Evolutionary conservation across 129 eudicot species (phyloP).

Genomic region (Helianthus tuberosus): DNA sequence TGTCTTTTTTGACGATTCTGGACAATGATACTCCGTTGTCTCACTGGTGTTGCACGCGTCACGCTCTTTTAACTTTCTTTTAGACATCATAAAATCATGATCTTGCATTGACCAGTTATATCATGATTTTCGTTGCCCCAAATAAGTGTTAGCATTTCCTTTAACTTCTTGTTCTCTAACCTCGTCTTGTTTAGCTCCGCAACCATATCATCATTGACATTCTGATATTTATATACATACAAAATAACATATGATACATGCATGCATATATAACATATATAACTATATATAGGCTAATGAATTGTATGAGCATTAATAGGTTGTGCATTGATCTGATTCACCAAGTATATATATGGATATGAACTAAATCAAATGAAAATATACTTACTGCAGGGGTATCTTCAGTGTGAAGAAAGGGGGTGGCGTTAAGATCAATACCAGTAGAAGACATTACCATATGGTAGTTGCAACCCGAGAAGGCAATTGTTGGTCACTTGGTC

Average conservation of each 20-base stretch:
- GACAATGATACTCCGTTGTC: neutral
- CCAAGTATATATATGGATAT: too few relatives aligned
- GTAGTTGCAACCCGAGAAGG: neutral
- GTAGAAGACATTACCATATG: neutral
- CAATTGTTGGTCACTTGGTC: neutral
- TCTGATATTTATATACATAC: neutral
- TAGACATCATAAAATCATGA: neutral
- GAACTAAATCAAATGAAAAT: neutral
- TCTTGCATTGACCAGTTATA: neutral
- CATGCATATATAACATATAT: neutral
- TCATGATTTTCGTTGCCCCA: conserved; percentile 38
- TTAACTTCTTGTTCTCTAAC: conserved; percentile 57
- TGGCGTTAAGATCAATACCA: conserved; percentile 35
- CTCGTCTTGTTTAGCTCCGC: conserved; percentile 35
- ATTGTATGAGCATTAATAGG: too few relatives aligned
- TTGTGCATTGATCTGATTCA: too few relatives aligned
- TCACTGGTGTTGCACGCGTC: conserved; percentile 17
- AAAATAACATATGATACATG: neutral
- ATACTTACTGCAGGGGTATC: conserved; percentile 22
- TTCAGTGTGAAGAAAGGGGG: conserved; percentile 19
- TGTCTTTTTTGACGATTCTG: conserved; percentile 21
- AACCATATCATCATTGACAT: neutral
- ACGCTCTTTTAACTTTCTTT: conserved; percentile 32
- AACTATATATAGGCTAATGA: neutral
- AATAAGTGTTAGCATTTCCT: conserved; percentile 34